phyloP scores from a whole-genome alignment of 495 filamentous ascomycete genomes.

The Chaetomium fimeti region DNA sequence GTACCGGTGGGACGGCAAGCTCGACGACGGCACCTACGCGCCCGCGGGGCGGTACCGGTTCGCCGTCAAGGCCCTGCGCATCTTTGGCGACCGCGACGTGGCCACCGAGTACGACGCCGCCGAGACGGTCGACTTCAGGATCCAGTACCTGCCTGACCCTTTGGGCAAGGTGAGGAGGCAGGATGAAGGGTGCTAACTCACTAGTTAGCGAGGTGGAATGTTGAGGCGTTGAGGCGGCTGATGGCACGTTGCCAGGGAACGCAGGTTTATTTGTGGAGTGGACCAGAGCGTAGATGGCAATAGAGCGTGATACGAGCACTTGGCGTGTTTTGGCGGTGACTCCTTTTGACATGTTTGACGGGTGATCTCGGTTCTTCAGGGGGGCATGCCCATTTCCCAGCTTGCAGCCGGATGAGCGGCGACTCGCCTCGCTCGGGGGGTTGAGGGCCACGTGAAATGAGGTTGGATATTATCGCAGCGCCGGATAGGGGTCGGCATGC shows the following conservation, averaged over 20 bases:
- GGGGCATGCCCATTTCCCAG: neutral
- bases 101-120: slow-evolving; percentile 40
- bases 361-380: neutral
- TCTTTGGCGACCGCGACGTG: slow-evolving; percentile 41
- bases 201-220: neutral
- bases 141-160: slow-evolving; percentile 30
- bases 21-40: slow-evolving; percentile 44
- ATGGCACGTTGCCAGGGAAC: neutral
- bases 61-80: slow-evolving; percentile 43
- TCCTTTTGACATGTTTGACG: neutral
- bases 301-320: neutral
- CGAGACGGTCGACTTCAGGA: slow-evolving; percentile 40
- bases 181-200: neutral
- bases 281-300: neutral
- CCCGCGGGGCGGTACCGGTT: slow-evolving; percentile 49
- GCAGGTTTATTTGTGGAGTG: neutral
- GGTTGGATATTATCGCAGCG: no score
- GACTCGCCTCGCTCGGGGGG: neutral
- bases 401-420: neutral
- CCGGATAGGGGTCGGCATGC: neutral
- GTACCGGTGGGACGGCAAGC: slow-evolving; percentile 43
- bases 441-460: neutral
- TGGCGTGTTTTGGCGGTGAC: slow-evolving; percentile 1
- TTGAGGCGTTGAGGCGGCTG: neutral
- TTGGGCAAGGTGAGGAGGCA: slow-evolving; percentile 5